These are phyloP conservation scores for Puccinellia tenuiflora DNA, from an alignment of 176 grass and related monocot genomes.

Conservation along the genomic window DNA sequence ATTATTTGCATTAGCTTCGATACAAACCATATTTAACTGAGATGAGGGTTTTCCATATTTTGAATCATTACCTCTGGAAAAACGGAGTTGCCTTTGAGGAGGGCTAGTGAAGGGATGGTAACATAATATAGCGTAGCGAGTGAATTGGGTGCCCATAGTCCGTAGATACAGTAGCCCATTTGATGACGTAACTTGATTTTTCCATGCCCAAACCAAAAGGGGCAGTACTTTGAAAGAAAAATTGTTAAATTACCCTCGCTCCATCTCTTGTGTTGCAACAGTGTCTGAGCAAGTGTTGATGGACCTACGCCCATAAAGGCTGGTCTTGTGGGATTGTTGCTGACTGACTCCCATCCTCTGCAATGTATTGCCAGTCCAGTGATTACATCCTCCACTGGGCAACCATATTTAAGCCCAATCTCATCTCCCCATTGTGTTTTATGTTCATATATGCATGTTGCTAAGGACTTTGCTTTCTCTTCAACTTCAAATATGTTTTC, in stretches of 20 bases:
- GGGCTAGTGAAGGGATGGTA: constrained; percentile 53
- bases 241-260: constrained; percentile 54
- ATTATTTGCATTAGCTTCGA: constrained; percentile 2
- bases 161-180: constrained; percentile 53
- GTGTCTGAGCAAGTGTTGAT: constrained; percentile 46
- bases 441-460: constrained; percentile 50
- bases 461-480: constrained; percentile 44
- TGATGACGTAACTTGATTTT: constrained; percentile 51
- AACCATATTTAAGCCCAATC: constrained; percentile 70
- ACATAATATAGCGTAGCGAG: constrained; percentile 62
- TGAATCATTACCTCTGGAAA: constrained; percentile 58
- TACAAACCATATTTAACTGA: background rate
- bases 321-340: constrained; percentile 32
- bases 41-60: background rate
- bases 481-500: constrained; percentile 21
- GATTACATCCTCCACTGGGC: constrained; percentile 64
- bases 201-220: constrained; percentile 49
- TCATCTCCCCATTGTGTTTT: constrained; percentile 65
- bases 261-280: constrained; percentile 93
- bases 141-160: constrained; percentile 57
- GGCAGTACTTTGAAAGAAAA: constrained; percentile 58
- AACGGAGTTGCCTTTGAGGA: constrained; percentile 58
- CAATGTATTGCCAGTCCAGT: constrained; percentile 73
- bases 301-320: constrained; percentile 65
- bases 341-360: constrained; percentile 71